Percentiles rank a stretch among this genome's conserved stretches.
Evolutionary conservation across 495 filamentous ascomycete genomes (phyloP).

Genomic region (Penicillium soppii): DNA sequence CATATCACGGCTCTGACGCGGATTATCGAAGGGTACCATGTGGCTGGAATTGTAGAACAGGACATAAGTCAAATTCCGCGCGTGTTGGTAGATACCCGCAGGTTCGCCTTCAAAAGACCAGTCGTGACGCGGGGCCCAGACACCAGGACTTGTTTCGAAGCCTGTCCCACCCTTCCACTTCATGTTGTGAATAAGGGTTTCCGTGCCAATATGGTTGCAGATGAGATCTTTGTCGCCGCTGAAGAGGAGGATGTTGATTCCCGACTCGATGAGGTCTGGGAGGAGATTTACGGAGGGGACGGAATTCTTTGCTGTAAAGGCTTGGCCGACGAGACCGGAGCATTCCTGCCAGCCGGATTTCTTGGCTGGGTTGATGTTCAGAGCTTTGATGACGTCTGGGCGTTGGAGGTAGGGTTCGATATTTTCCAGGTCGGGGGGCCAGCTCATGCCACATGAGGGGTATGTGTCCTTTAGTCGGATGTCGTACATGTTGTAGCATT

Average conservation of each 20-base stretch:
- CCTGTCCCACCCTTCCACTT: conserved; percentile 87
- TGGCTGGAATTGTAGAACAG: conserved; percentile 93
- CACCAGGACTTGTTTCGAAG: conserved; percentile 85
- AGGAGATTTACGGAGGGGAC: conserved; percentile 71
- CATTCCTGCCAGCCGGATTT: conserved; percentile 91
- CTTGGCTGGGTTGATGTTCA: conserved; percentile 82
- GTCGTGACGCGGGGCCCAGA: conserved; percentile 84
- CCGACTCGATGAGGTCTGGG: conserved; percentile 67
- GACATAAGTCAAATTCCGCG: conserved; percentile 92
- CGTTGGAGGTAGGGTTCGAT: conserved; percentile 84
- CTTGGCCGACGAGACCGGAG: conserved; percentile 65
- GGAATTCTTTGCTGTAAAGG: conserved; percentile 68
- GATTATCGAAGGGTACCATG: conserved; percentile 95
- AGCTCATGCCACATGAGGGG: conserved; percentile 88
- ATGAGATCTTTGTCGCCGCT: conserved; percentile 93
- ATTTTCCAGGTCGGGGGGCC: conserved; percentile 78
- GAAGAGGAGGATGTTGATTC: conserved; percentile 80
- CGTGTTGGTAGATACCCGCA: conserved; percentile 90
- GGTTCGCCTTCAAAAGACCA: conserved; percentile 93
- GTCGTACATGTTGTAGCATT: conserved; percentile 95
- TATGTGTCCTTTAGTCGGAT: conserved; percentile 74
- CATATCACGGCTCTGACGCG: conserved; percentile 90
- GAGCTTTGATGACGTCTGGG: conserved; percentile 71
- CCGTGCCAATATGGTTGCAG: conserved; percentile 95
- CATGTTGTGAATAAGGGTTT: conserved; percentile 87